A percentile compares a stretch with the other conserved stretches of the same genome.
Evolutionary conservation across 2,329 filamentous ascomycete genomes (phyloP).

Genomic region (Arthrobotrys megalospora): DNA sequence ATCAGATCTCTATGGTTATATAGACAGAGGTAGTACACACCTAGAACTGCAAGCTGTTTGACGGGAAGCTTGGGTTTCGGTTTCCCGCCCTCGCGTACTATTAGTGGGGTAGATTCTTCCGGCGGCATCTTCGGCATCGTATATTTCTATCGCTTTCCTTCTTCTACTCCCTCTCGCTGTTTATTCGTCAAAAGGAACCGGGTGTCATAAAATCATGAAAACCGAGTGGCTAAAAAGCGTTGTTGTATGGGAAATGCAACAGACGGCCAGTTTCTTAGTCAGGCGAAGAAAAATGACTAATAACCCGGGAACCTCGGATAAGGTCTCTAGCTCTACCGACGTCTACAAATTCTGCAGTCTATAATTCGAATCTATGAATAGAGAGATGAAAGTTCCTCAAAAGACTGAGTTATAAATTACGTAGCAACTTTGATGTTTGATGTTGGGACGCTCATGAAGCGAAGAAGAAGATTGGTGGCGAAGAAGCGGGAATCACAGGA

Average conservation of each 20-base stretch:
- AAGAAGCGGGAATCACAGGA: background rate
- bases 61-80: slow-evolving; percentile 77
- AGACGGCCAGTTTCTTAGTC: slow-evolving; percentile 20
- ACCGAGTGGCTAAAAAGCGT: slow-evolving; percentile 18
- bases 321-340: background rate
- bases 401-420: slow-evolving; percentile 7
- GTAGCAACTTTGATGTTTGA: background rate
- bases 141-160: background rate
- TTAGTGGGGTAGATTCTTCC: slow-evolving; percentile 44
- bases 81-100: slow-evolving; percentile 36
- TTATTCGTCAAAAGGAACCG: background rate
- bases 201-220: slow-evolving; percentile 29
- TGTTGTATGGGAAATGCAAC: slow-evolving; percentile 38
- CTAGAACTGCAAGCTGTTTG: slow-evolving; percentile 82
- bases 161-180: slow-evolving; percentile 4
- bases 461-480: slow-evolving; percentile 3
- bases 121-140: slow-evolving; percentile 42
- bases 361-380: slow-evolving; percentile 7
- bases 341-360: background rate
- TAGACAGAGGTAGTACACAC: slow-evolving; percentile 71
- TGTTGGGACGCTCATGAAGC: slow-evolving; percentile 13
- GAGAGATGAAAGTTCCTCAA: background rate
- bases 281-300: background rate
- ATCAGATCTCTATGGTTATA: background rate
- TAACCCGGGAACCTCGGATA: slow-evolving; percentile 9